These are phyloP conservation scores for Paradendryphiella salina DNA, from an alignment of 2,329 filamentous ascomycete species.

Conservation along the genomic window DNA sequence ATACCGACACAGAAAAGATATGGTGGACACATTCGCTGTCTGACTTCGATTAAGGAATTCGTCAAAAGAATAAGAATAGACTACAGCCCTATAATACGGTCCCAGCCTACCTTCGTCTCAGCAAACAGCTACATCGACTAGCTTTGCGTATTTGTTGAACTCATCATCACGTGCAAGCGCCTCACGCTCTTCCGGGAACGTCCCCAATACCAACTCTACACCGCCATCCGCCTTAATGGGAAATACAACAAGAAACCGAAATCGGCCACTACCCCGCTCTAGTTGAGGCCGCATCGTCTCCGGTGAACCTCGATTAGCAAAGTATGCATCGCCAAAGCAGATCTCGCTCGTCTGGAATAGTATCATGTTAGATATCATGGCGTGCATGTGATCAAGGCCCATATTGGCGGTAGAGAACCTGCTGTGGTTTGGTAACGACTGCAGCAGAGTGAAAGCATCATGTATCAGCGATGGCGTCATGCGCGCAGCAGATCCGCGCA, in stretches of 20 bases:
- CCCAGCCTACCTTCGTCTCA: neutral
- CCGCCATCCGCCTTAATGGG: constrained; percentile 33
- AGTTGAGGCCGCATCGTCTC: constrained; percentile 34
- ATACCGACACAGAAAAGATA: too few relatives aligned
- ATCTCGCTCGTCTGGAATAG: constrained; percentile 24
- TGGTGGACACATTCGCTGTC: too few relatives aligned
- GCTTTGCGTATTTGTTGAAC: constrained; percentile 46
- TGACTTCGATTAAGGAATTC: too few relatives aligned
- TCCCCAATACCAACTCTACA: constrained; percentile 23
- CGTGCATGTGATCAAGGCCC: constrained; percentile 30
- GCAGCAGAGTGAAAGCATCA: constrained; percentile 34
- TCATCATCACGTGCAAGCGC: constrained; percentile 50
- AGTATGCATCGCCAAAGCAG: constrained; percentile 26
- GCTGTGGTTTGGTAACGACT: constrained; percentile 23
- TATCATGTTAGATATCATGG: constrained; percentile 35
- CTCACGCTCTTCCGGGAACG: constrained; percentile 51
- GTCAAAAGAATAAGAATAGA: neutral
- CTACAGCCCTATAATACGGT: neutral
- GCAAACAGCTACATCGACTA: constrained; percentile 9
- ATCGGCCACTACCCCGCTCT: constrained; percentile 26
- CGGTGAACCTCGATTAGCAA: constrained; percentile 27
- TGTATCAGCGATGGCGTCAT: constrained; percentile 33
- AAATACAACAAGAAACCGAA: constrained; percentile 34
- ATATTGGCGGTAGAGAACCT: constrained; percentile 25
- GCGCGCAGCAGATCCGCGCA: constrained; percentile 26